These are phyloP conservation scores for Hypsizygus marmoreus DNA, from an alignment of 768 basidiomycete genomes.

Conservation along the genomic window DNA sequence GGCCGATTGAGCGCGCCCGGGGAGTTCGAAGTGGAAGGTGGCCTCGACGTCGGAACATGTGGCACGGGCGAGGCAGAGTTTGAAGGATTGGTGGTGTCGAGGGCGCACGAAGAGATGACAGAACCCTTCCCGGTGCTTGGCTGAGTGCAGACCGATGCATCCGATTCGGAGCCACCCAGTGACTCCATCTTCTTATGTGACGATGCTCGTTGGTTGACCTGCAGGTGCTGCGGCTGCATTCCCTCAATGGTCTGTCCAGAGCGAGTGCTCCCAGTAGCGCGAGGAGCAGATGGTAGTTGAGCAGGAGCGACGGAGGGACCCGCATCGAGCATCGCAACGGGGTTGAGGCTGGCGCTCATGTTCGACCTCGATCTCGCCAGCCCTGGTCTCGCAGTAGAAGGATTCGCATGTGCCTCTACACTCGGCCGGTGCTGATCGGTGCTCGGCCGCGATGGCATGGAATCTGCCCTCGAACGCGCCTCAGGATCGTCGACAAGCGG, in stretches of 20 bases:
- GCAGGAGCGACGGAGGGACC: not conserved
- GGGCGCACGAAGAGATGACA: slow-evolving; percentile 1
- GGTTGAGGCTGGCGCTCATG: slow-evolving; percentile 15
- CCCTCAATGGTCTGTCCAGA: not conserved
- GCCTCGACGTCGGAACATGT: not conserved
- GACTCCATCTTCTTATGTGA: slow-evolving; percentile 13
- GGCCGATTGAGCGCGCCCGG: slow-evolving; percentile 19
- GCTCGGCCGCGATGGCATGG: slow-evolving; percentile 6
- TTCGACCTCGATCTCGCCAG: slow-evolving; percentile 14
- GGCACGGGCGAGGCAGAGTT: not conserved
- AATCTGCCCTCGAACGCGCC: slow-evolving; percentile 8
- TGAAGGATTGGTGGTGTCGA: not conserved
- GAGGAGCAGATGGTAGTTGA: not conserved
- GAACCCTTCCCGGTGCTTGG: slow-evolving; percentile 25
- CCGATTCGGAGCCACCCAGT: slow-evolving; percentile 29
- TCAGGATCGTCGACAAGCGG: slow-evolving; percentile 15
- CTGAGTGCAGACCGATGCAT: slow-evolving; percentile 37
- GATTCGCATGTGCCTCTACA: not conserved
- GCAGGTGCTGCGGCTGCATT: not conserved
- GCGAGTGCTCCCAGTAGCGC: not conserved
- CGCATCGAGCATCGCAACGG: slow-evolving; percentile 1
- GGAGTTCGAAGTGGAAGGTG: not conserved
- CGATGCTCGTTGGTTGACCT: not conserved
- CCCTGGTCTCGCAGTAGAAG: not conserved
- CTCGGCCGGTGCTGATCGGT: slow-evolving; percentile 2